A percentile compares a stretch with the other conserved stretches of the same genome.
Evolutionary conservation across 306 rosid genomes (phyloP).

Genomic region (Comarum palustre): DNA sequence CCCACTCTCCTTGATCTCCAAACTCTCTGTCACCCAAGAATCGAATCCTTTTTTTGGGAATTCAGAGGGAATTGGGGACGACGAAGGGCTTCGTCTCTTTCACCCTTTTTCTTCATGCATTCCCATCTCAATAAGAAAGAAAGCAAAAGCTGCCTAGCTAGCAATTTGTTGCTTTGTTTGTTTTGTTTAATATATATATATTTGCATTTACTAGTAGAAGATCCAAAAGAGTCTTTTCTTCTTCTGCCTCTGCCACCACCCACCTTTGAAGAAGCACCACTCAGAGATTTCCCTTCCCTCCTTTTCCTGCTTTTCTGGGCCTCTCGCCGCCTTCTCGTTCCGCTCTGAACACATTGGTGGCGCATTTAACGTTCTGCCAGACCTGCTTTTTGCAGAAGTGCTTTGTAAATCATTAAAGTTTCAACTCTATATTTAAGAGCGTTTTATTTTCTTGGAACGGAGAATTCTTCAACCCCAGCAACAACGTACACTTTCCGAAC

Average conservation of each 20-base stretch:
- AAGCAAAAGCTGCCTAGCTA: slow-evolving; percentile 17
- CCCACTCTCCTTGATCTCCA: slow-evolving; percentile 48
- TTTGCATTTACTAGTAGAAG: slow-evolving; percentile 30
- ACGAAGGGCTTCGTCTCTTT: slow-evolving; percentile 35
- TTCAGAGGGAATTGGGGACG: slow-evolving; percentile 35
- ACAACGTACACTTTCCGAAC: neutral
- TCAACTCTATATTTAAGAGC: slow-evolving; percentile 45
- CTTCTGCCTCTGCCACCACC: slow-evolving; percentile 25
- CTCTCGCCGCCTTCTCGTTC: slow-evolving; percentile 60
- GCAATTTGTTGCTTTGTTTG: slow-evolving; percentile 17
- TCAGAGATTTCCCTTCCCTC: slow-evolving; percentile 2
- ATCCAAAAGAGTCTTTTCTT: slow-evolving; percentile 50
- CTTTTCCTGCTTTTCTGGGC: slow-evolving; percentile 60
- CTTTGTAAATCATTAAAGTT: slow-evolving; percentile 20
- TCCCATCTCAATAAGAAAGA: slow-evolving; percentile 14
- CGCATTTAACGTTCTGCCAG: slow-evolving; percentile 48
- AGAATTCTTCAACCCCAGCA: slow-evolving; percentile 19
- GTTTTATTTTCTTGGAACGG: slow-evolving; percentile 14
- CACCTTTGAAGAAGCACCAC: slow-evolving; percentile 13
- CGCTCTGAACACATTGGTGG: slow-evolving; percentile 52
- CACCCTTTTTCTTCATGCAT: neutral
- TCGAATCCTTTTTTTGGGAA: slow-evolving; percentile 55
- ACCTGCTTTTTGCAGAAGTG: slow-evolving; percentile 18
- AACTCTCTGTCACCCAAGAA: slow-evolving; percentile 57
- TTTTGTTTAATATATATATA: neutral